These are phyloP conservation scores for Rubia yunnanensis DNA, from an alignment of 257 asterid species.

Conservation along the genomic window DNA sequence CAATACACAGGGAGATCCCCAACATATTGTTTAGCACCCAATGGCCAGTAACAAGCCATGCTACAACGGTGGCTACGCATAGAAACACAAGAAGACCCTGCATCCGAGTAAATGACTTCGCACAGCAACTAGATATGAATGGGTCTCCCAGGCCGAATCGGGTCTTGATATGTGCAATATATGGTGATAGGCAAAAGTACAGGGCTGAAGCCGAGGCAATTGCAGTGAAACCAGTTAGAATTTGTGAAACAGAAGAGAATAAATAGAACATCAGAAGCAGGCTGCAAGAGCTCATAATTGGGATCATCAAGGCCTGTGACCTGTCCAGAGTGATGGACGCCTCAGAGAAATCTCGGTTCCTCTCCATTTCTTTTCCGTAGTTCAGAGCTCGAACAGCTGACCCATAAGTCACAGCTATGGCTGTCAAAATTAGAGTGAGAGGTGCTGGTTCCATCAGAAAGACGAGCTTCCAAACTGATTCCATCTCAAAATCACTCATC, in stretches of 20 bases:
- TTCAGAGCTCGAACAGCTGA: slow-evolving; percentile 83
- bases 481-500: slow-evolving; percentile 37
- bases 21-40: slow-evolving; percentile 85
- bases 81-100: slow-evolving; percentile 46
- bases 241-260: slow-evolving; percentile 85
- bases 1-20: slow-evolving; percentile 93
- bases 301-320: slow-evolving; percentile 95
- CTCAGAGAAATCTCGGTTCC: slow-evolving; percentile 72
- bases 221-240: slow-evolving; percentile 84
- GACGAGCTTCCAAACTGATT: slow-evolving; percentile 62
- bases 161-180: slow-evolving; percentile 45
- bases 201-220: slow-evolving; percentile 84
- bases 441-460: slow-evolving; percentile 84
- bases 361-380: slow-evolving; percentile 92
- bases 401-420: slow-evolving; percentile 66
- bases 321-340: slow-evolving; percentile 85
- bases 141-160: slow-evolving; percentile 72
- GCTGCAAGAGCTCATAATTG: slow-evolving; percentile 92
- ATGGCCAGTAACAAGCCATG: slow-evolving; percentile 88
- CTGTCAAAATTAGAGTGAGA: slow-evolving; percentile 62
- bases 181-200: slow-evolving; percentile 76
- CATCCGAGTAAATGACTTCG: slow-evolving; percentile 63
- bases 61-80: slow-evolving; percentile 43
- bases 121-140: slow-evolving; percentile 70
- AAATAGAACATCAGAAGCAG: slow-evolving; percentile 91